A percentile compares a stretch with the other conserved stretches of the same genome.
These are phyloP conservation scores for Boeremia exigua DNA, from an alignment of 2,329 filamentous ascomycete genomes.

Conservation along the genomic window DNA sequence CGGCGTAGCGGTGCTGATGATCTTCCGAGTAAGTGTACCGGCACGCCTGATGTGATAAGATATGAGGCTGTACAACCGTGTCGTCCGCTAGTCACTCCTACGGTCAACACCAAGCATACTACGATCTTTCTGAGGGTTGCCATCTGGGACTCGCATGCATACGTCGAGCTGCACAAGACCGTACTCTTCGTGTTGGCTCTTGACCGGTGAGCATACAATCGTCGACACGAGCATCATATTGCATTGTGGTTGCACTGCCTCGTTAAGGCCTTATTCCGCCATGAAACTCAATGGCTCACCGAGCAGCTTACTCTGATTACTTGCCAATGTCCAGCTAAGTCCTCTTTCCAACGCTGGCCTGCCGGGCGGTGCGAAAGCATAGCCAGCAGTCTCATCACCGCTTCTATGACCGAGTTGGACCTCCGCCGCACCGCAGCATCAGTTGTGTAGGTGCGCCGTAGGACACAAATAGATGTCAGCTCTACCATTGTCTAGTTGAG, in stretches of 20 bases:
- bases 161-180: not conserved
- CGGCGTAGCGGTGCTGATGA: not conserved
- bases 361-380: conserved; percentile 3
- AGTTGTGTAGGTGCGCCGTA: not conserved
- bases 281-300: conserved; percentile 5
- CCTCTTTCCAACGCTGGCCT: not conserved
- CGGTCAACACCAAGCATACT: not conserved
- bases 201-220: conserved; percentile 9
- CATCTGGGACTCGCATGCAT: not conserved
- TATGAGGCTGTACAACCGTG: conserved; percentile 7
- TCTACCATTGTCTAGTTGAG: not conserved
- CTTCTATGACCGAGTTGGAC: not conserved
- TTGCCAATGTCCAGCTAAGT: not conserved
- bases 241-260: conserved; percentile 9
- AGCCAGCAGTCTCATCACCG: not conserved
- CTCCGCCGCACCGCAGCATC: not conserved
- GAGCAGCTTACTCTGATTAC: conserved; percentile 1
- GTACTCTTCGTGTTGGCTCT: conserved; percentile 11
- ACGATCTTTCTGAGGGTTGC: conserved; percentile 4
- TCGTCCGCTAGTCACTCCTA: conserved; percentile 4
- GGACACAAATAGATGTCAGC: not conserved
- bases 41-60: conserved; percentile 10
- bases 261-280: conserved; percentile 4
- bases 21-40: not conserved
- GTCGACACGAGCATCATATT: not conserved